Conservation (phyloP, 768 basidiomycete species). For the Tubosaeta brunneosetosa region DNA sequence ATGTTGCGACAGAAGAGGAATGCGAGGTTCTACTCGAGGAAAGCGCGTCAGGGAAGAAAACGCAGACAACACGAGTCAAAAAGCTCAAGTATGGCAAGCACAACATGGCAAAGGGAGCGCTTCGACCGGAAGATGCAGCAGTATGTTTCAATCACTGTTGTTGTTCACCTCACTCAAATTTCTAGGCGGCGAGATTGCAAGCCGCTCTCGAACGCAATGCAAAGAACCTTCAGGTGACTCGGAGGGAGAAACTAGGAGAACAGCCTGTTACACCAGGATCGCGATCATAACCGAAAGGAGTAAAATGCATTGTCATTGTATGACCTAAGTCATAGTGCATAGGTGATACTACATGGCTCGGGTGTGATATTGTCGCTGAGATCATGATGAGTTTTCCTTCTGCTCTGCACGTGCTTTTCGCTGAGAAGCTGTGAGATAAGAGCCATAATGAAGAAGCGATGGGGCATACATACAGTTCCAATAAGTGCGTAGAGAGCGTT, state of each 20-base stretch:
- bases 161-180: neutral
- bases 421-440: constrained; percentile 31
- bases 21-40: constrained; percentile 58
- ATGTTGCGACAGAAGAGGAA: constrained; percentile 67
- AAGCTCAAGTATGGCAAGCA: constrained; percentile 67
- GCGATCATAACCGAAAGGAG: constrained; percentile 3
- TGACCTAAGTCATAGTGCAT: constrained; percentile 16
- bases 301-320: constrained; percentile 9
- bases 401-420: constrained; percentile 62
- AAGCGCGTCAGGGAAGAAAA: constrained; percentile 24
- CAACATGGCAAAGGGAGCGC: constrained; percentile 85
- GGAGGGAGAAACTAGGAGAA: constrained; percentile 21
- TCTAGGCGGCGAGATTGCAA: constrained; percentile 63
- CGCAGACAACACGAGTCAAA: constrained; percentile 41
- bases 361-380: neutral
- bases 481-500: constrained; percentile 68
- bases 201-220: constrained; percentile 53
- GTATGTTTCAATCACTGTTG: constrained; percentile 38
- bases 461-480: constrained; percentile 65
- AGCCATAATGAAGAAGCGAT: neutral
- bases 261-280: constrained; percentile 19
- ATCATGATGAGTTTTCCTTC: constrained; percentile 44
- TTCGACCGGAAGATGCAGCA: constrained; percentile 78
- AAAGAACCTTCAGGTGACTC: constrained; percentile 26
- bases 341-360: constrained; percentile 12